A percentile compares a stretch with the other conserved stretches of the same genome.
Evolutionary conservation across 2,329 filamentous ascomycete species (phyloP).

Genomic region (Apiospora malaysiana): DNA sequence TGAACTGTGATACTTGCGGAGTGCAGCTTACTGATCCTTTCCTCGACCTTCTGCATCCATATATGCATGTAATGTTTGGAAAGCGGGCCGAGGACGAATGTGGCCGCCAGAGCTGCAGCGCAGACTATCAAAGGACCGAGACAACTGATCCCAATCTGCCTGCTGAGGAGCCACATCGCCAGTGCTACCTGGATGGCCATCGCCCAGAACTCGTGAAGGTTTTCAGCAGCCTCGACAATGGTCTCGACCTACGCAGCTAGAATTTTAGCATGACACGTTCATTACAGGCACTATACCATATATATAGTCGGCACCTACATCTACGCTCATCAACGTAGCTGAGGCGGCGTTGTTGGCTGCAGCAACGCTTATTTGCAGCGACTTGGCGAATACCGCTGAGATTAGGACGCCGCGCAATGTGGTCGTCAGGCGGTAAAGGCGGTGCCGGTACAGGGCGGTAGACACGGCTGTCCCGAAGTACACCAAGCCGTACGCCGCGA

Average conservation of each 20-base stretch:
- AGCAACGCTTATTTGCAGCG: neutral
- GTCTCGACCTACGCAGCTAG: neutral
- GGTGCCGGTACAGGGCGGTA: neutral
- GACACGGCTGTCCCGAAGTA: neutral
- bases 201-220: neutral
- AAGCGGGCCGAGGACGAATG: conserved; percentile 6
- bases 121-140: conserved; percentile 23
- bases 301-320: no score
- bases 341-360: neutral
- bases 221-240: neutral
- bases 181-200: conserved; percentile 32
- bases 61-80: conserved; percentile 24
- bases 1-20: no score
- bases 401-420: conserved; percentile 23
- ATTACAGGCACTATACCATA: neutral
- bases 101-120: conserved; percentile 19
- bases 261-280: neutral
- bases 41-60: conserved; percentile 26
- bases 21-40: conserved; percentile 20
- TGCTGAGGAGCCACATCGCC: conserved; percentile 24
- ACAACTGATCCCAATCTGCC: conserved; percentile 24
- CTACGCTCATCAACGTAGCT: conserved; percentile 17
- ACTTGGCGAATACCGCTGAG: conserved; percentile 23
- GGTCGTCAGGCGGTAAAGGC: conserved; percentile 21
- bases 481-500: neutral